A percentile compares a stretch with the other conserved stretches of the same genome.
Conservation (phyloP, 768 basidiomycete genomes). For the Lentinula lateritia region DNA sequence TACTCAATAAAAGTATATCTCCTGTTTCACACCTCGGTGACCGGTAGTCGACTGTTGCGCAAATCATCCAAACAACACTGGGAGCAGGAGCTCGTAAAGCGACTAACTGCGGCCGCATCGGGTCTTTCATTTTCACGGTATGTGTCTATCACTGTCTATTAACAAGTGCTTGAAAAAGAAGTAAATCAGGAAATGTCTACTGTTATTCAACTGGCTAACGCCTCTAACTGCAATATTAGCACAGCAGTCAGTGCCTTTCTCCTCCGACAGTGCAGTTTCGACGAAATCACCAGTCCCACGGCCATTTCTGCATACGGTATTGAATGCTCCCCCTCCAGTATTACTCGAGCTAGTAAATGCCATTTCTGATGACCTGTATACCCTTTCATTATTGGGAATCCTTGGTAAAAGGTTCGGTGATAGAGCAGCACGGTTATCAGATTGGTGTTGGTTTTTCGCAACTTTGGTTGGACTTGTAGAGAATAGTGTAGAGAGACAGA, state of each 20-base stretch:
- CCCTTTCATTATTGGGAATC: conserved; percentile 68
- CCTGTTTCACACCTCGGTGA: conserved; percentile 56
- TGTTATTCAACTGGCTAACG: conserved; percentile 81
- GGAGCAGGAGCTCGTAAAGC: conserved; percentile 52
- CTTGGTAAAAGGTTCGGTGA: conserved; percentile 59
- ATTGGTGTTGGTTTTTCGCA: conserved; percentile 84
- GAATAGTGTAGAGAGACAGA: conserved; percentile 72
- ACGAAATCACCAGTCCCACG: conserved; percentile 34
- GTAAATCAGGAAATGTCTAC: conserved; percentile 60
- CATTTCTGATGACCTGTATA: conserved; percentile 72
- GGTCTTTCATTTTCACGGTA: conserved; percentile 77
- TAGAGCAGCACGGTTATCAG: conserved; percentile 67
- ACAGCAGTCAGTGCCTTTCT: conserved; percentile 63
- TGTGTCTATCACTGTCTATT: conserved; percentile 8
- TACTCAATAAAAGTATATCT: conserved; percentile 75
- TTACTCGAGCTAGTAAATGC: conserved; percentile 74
- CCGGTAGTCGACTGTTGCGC: conserved; percentile 41
- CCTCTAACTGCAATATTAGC: conserved; percentile 68
- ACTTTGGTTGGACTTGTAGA: conserved; percentile 80
- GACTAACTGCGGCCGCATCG: conserved; percentile 55
- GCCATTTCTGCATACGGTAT: conserved; percentile 67
- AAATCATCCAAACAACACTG: conserved; percentile 40
- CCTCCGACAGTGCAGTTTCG: conserved; percentile 35
- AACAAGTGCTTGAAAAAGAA: not conserved
- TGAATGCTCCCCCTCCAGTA: conserved; percentile 79